Base-by-base conservation (phyloP, 768 basidiomycete species). In the Polyporus arcularius region DNA sequence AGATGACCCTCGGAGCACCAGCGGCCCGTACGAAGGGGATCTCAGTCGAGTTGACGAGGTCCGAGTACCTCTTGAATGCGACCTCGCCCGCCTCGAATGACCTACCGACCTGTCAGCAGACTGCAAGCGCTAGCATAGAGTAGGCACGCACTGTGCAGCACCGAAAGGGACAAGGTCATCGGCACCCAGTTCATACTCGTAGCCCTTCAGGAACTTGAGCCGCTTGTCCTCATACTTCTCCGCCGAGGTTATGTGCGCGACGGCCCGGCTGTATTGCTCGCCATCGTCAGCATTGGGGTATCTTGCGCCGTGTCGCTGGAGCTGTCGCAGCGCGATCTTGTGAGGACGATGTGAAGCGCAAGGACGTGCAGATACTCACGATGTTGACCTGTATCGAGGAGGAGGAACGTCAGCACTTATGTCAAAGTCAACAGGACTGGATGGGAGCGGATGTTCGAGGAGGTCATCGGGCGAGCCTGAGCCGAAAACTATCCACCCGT, bases 291-390 rank as follows among this genome's bases (percentile, higher is more conserved):
- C 64, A 0, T 91, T 93, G 0, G 92, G 92, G 66, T 80, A 93
- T 35, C 92, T 84, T 1, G 90, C 85, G 3, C 91, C 92, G 67
- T 95, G 92, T 11, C 92, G 79, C 73, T 93, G 88, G 9, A 95
- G 75, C 91, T 93, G 31, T 45, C 57, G 45, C 41, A 41, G 14
- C 16, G 8, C 41, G 43, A 26, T 21, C 38, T 4, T 12, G 26
- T 48, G 31, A 38, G 47, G 30, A 40, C 4, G 55, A 12, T 49
- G 21, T 60, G 14, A 31, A 26, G 35, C 30, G 45, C 50, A 39
- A 30, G 14, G 42, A 42, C n/a, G n/a, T n/a, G n/a, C n/a, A n/a
- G n/a, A n/a, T n/a, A 60, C 85, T 62, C 68, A 87, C 87, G 46
- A 88, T 81, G 63, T 88, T 85, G 38, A 82, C 86, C 85, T 88